A percentile compares a stretch with the other conserved stretches of the same genome.
These are phyloP conservation scores for Erodium texanum DNA, from an alignment of 441 rosid genomes.

Conservation along the genomic window DNA sequence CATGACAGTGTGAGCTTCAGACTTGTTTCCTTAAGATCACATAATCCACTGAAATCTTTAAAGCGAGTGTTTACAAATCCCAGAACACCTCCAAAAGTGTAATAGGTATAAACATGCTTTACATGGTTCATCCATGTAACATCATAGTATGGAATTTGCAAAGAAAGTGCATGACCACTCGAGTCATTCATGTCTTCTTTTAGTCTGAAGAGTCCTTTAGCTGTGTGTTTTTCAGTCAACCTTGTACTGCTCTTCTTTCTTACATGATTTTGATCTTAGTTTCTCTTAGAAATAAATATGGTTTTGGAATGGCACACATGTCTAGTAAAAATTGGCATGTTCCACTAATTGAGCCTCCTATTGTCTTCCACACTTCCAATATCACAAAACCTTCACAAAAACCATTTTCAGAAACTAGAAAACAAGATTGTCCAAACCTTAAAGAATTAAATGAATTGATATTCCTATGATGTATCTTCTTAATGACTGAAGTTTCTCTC, in stretches of 20 bases:
- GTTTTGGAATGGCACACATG: background rate
- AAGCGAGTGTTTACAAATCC: background rate
- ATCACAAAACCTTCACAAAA: slow-evolving; percentile 11
- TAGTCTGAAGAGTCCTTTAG: background rate
- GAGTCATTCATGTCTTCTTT: background rate
- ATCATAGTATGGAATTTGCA: slow-evolving; percentile 8
- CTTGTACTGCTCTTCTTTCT: slow-evolving; percentile 23
- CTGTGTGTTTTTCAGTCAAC: slow-evolving; percentile 20
- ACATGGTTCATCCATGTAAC: background rate
- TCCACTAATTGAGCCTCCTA: slow-evolving; percentile 14
- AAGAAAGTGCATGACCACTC: background rate
- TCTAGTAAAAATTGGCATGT: slow-evolving; percentile 2
- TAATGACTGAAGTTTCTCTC: slow-evolving; percentile 13
- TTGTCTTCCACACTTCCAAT: slow-evolving; percentile 16
- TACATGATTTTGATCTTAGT: background rate
- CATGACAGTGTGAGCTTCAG: background rate
- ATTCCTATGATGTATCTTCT: slow-evolving; percentile 28
- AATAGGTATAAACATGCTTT: background rate
- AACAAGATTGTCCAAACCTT: background rate
- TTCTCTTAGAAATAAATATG: slow-evolving; percentile 4
- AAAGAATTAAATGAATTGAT: slow-evolving; percentile 10
- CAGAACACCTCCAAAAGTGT: slow-evolving; percentile 1
- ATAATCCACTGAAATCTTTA: slow-evolving; percentile 1
- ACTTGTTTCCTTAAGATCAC: background rate
- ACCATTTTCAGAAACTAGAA: background rate